Percentiles rank a stretch among this genome's conserved stretches.
Evolutionary conservation across 345 rosid species (phyloP).

Genomic region (Psidium friedrichsthalianum): DNA sequence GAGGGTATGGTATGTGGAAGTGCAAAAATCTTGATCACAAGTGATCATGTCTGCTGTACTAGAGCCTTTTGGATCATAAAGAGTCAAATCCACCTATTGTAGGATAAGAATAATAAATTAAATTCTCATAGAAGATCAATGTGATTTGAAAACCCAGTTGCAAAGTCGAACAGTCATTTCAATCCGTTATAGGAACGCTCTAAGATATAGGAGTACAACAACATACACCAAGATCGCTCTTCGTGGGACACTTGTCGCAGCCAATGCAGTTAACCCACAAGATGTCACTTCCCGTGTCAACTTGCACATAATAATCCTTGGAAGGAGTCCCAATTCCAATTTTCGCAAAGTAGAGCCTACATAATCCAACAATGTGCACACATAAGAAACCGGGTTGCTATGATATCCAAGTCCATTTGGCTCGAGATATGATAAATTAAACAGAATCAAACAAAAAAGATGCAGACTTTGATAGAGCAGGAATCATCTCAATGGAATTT

Average conservation of each 20-base stretch:
- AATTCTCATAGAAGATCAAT: background rate
- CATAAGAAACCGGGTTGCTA: background rate
- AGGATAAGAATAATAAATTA: background rate
- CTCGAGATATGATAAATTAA: background rate
- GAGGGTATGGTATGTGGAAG: slow-evolving; percentile 20
- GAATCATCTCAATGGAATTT: background rate
- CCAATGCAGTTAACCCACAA: slow-evolving; percentile 77
- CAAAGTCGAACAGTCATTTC: background rate
- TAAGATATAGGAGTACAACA: background rate
- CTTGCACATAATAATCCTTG: slow-evolving; percentile 70
- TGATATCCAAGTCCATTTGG: background rate
- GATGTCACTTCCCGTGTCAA: slow-evolving; percentile 91
- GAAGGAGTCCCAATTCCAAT: slow-evolving; percentile 68
- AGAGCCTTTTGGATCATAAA: slow-evolving; percentile 45
- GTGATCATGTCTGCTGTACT: slow-evolving; percentile 24
- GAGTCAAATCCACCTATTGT: slow-evolving; percentile 42
- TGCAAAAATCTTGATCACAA: slow-evolving; percentile 56
- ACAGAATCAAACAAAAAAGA: background rate
- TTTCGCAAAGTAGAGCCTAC: slow-evolving; percentile 66
- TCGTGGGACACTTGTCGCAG: slow-evolving; percentile 57
- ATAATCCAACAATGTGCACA: slow-evolving; percentile 6
- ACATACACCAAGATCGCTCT: slow-evolving; percentile 63
- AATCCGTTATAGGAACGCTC: background rate
- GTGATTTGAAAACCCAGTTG: background rate
- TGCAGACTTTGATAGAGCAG: background rate